These are phyloP conservation scores for Coemansia sp. DNA, from an alignment of 192 early-diverging fungal species.

Conservation along the genomic window DNA sequence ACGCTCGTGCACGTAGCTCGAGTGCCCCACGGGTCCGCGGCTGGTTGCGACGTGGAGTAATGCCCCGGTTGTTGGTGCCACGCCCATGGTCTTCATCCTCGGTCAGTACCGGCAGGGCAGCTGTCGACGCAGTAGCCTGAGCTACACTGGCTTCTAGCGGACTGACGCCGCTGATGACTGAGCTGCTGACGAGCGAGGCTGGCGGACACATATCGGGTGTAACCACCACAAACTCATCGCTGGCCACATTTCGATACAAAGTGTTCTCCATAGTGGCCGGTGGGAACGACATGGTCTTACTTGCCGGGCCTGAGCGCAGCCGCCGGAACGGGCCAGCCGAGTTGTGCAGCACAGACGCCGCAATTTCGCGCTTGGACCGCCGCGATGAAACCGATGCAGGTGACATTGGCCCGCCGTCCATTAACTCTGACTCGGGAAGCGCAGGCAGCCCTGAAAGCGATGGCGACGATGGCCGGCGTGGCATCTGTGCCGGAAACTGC, in stretches of 20 bases:
- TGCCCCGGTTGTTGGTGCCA: slow-evolving; percentile 3
- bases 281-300: slow-evolving; percentile 46
- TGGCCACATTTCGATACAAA: slow-evolving; percentile 5
- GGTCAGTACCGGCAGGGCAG: slow-evolving; percentile 3
- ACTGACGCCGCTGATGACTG: slow-evolving; percentile 49
- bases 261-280: slow-evolving; percentile 22
- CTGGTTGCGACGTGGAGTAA: slow-evolving; percentile 10
- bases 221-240: slow-evolving; percentile 50
- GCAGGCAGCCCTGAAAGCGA: background rate
- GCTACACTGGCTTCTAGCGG: slow-evolving; percentile 22
- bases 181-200: slow-evolving; percentile 46
- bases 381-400: slow-evolving; percentile 26
- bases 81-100: background rate
- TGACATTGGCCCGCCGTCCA: slow-evolving; percentile 8
- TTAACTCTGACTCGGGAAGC: slow-evolving; percentile 2
- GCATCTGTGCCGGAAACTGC: slow-evolving; percentile 7
- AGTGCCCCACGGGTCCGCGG: slow-evolving; percentile 7
- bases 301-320: slow-evolving; percentile 26
- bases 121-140: slow-evolving; percentile 15
- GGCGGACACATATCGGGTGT: slow-evolving; percentile 53
- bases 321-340: slow-evolving; percentile 46
- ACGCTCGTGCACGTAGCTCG: slow-evolving; percentile 31
- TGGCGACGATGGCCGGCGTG: slow-evolving; percentile 11
- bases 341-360: slow-evolving; percentile 44
- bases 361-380: slow-evolving; percentile 39